phyloP scores from a whole-genome alignment of 176 grass and related monocot genomes.

The Calamus simplicifolius region DNA sequence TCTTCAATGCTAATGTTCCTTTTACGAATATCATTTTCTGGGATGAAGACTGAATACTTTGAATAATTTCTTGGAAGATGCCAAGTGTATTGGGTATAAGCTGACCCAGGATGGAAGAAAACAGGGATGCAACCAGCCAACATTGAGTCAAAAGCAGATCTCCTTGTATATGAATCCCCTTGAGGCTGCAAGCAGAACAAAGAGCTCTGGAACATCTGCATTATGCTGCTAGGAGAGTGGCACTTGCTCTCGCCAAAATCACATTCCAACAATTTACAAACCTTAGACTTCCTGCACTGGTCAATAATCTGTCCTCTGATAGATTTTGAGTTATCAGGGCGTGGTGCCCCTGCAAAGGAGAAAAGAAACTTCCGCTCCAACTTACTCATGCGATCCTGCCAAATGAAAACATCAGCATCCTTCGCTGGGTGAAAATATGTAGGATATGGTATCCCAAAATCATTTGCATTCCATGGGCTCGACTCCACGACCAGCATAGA shows the following conservation, averaged over 20 bases:
- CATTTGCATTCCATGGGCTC: constrained; percentile 89
- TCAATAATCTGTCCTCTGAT: constrained; percentile 79
- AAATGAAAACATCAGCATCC: constrained; percentile 71
- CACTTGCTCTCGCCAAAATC: constrained; percentile 95
- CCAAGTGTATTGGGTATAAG: constrained; percentile 88
- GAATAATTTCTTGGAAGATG: constrained; percentile 94
- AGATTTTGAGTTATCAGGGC: constrained; percentile 74
- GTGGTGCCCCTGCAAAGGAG: constrained; percentile 88
- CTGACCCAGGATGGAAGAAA: constrained; percentile 97
- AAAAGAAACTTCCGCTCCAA: constrained; percentile 73
- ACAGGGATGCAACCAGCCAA: constrained; percentile 93
- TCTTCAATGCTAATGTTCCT: constrained; percentile 66
- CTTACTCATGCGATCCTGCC: constrained; percentile 94
- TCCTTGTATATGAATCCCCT: constrained; percentile 88
- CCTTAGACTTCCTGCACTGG: constrained; percentile 68
- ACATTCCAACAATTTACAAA: constrained; percentile 80
- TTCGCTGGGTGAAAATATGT: constrained; percentile 92
- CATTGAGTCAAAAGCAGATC: constrained; percentile 93
- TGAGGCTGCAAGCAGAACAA: constrained; percentile 93
- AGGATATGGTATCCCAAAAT: constrained; percentile 85
- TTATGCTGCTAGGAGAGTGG: constrained; percentile 77
- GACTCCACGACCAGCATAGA: constrained; percentile 97
- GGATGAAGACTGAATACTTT: constrained; percentile 86
- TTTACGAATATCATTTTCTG: constrained; percentile 48
- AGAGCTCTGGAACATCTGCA: constrained; percentile 98